Conservation (phyloP, 768 basidiomycete genomes). For the Collybiopsis luxurians region DNA sequence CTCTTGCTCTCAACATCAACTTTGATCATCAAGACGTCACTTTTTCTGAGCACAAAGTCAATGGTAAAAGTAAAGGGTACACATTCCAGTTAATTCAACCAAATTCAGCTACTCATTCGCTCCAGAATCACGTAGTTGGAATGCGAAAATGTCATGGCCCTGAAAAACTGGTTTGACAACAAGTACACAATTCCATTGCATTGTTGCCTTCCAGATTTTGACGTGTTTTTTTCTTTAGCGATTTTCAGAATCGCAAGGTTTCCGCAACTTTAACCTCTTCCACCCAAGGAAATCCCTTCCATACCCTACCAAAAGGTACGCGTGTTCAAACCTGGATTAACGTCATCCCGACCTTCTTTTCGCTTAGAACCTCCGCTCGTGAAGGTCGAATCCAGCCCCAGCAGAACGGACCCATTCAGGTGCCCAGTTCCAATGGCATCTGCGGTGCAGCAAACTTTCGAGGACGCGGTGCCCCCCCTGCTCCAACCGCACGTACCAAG, state of each 20-base stretch:
- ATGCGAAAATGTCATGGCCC: slow-evolving; percentile 61
- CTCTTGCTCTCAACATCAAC: slow-evolving; percentile 62
- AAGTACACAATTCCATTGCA: slow-evolving; percentile 46
- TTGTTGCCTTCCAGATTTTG: not conserved
- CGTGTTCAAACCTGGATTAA: not conserved
- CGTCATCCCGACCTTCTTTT: not conserved
- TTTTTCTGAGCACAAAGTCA: slow-evolving; percentile 98
- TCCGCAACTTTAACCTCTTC: slow-evolving; percentile 70
- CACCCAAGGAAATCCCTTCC: slow-evolving; percentile 85
- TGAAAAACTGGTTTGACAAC: slow-evolving; percentile 87
- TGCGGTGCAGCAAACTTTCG: slow-evolving; percentile 35
- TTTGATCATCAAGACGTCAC: slow-evolving; percentile 87
- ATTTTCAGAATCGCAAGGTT: slow-evolving; percentile 87
- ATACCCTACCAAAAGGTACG: slow-evolving; percentile 88
- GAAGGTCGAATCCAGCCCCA: slow-evolving; percentile 42
- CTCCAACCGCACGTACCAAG: slow-evolving; percentile 71
- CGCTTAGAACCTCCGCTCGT: slow-evolving; percentile 67
- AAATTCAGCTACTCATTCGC: slow-evolving; percentile 8
- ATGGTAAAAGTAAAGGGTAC: slow-evolving; percentile 98
- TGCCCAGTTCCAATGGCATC: slow-evolving; percentile 12
- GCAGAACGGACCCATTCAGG: slow-evolving; percentile 21
- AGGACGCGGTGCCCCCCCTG: slow-evolving; percentile 31
- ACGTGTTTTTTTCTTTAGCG: slow-evolving; percentile 36
- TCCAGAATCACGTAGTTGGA: slow-evolving; percentile 84
- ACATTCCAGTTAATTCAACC: slow-evolving; percentile 21